Percentiles rank a stretch among this genome's conserved stretches.
These are phyloP conservation scores for Thraustochytrium sp. DNA, from an alignment of 352 stramenopile genomes.

Conservation along the genomic window DNA sequence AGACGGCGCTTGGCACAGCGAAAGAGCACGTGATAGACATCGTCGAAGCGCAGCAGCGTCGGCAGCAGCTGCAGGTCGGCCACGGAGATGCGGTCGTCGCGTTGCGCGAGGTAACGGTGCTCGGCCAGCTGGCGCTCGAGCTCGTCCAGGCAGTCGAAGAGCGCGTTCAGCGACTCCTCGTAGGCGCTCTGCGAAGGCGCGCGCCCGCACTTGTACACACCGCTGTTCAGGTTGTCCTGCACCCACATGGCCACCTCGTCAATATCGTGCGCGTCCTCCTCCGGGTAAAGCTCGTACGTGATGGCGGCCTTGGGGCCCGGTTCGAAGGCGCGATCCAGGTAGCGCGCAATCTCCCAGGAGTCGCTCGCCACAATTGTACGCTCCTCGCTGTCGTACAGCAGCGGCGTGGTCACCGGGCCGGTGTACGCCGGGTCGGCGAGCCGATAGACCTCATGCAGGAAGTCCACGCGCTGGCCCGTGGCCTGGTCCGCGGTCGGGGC, in stretches of 20 bases:
- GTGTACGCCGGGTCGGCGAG: neutral
- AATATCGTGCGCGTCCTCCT: neutral
- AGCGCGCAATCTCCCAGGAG: slow-evolving; percentile 17
- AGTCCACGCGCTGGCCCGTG: neutral
- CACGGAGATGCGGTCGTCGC: neutral
- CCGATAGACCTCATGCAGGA: neutral
- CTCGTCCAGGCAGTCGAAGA: slow-evolving; percentile 5
- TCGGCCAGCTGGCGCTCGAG: neutral
- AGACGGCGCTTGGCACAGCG: slow-evolving; percentile 14
- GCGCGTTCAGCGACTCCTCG: neutral
- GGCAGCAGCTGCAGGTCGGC: slow-evolving; percentile 58
- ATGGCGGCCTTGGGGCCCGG: neutral
- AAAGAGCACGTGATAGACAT: slow-evolving; percentile 58
- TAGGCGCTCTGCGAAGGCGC: slow-evolving; percentile 2
- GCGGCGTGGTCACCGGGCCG: neutral
- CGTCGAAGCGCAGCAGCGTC: slow-evolving; percentile 60
- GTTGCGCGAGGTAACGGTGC: neutral
- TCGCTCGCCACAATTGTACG: slow-evolving; percentile 9
- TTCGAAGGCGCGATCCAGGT: slow-evolving; percentile 8
- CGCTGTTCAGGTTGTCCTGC: slow-evolving; percentile 15
- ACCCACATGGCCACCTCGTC: neutral
- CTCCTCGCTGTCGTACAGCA: slow-evolving; percentile 18
- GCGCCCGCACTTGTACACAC: slow-evolving; percentile 40
- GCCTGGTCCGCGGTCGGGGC: neutral
- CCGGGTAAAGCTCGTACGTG: neutral